Evolutionary conservation across 805 yeast species (phyloP), one percentile per base, ranked within the genome.

Genomic region (Saturnispora mendoncae): DNA sequence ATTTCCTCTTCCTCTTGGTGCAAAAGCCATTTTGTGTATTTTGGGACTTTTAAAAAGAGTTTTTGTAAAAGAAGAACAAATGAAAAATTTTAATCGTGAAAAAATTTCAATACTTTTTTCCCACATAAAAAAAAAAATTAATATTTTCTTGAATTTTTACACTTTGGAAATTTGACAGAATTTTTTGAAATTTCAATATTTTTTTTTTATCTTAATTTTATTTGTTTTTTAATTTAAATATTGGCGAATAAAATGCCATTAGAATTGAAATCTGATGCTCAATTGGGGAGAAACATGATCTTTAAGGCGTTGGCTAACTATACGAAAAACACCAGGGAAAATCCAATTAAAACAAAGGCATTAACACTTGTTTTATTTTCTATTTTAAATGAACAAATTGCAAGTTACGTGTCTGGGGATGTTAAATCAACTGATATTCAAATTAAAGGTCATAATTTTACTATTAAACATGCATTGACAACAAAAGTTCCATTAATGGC

Each of bases 331-430:
- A 54, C 78, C 31, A 51, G 57, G 6, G 64, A 60, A 43, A 64
- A 74, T 45, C 86, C 86, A 1, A 56, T 79, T 10, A 55, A 73
- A 36, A 78, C 84, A 37, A 79, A 79, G 52, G 65, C 78, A 1
- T 47, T 71, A 15, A 78, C 84, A 0, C 68, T 78, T 2, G 80
- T 74, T 0, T 52, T 70, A 1, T 60, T 78, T n/a, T 71, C 72
- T 7, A 66, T 74, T 0, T 59, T 78, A 34, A 78, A 77, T 49
- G 86, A 79, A 53, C 58, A 69, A 29, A 65, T 78, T 13, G 80
- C 84, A 0, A 65, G 77, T 3, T 45, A 60, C 0, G 50, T 72
- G 12, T 67, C 83, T 2, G 66, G 69, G 31, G 80, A 76, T 39
- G 57, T 60, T 46, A 30, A 38, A 9, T 15, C 30, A 3, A n/a